Evolutionary conservation across 164 flowering plant genomes (phyloP).

Genomic region (Kalanchoe fedtschenkoi): DNA sequence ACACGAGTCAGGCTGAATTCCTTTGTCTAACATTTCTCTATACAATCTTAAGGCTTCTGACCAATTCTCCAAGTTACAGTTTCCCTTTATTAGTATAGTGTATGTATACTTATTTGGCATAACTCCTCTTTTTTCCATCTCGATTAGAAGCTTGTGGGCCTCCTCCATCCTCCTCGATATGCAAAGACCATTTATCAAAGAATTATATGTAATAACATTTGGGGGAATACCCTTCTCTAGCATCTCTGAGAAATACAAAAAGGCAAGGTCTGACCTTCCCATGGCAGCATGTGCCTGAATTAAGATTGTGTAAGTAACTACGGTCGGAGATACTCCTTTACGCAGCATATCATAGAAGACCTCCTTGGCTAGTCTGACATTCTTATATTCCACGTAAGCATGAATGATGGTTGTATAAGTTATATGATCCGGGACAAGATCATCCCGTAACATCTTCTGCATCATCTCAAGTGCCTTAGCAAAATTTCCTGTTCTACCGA

Average conservation of each 20-base stretch:
- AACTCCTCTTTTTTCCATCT: slow-evolving; percentile 44
- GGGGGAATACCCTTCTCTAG: slow-evolving; percentile 39
- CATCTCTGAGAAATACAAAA: slow-evolving; percentile 48
- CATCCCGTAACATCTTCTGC: slow-evolving; percentile 37
- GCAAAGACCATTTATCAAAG: slow-evolving; percentile 58
- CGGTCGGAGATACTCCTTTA: slow-evolving; percentile 41
- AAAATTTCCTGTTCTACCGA: slow-evolving; percentile 33
- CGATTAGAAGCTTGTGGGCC: slow-evolving; percentile 36
- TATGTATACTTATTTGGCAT: slow-evolving; percentile 57
- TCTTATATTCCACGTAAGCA: slow-evolving; percentile 31
- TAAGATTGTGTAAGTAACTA: slow-evolving; percentile 59
- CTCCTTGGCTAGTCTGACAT: slow-evolving; percentile 33
- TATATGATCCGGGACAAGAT: slow-evolving; percentile 46
- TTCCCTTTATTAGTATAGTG: slow-evolving; percentile 49
- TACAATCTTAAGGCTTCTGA: slow-evolving; percentile 50
- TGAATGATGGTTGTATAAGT: slow-evolving; percentile 56
- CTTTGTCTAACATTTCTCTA: slow-evolving; percentile 46
- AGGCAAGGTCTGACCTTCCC: slow-evolving; percentile 36
- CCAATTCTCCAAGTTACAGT: slow-evolving; percentile 41
- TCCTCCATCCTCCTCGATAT: slow-evolving; percentile 27
- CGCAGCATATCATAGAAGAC: slow-evolving; percentile 40
- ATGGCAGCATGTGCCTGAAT: slow-evolving; percentile 46
- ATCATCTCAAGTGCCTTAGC: slow-evolving; percentile 32
- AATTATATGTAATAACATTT: slow-evolving; percentile 65
- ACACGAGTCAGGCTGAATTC: slow-evolving; percentile 46